Base-by-base conservation (phyloP, 305 asterid species). In the Solanum hybrid region DNA sequence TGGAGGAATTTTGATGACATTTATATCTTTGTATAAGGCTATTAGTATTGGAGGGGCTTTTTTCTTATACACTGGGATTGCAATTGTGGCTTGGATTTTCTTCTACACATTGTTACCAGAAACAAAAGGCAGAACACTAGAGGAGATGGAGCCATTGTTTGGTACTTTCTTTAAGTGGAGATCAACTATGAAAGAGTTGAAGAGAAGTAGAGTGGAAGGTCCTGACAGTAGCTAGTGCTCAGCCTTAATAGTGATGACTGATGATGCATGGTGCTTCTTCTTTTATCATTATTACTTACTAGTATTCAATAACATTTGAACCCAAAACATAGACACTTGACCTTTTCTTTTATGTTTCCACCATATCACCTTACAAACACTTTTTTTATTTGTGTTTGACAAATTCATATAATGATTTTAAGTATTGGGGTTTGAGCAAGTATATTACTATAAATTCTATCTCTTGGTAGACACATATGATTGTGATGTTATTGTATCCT, bases 31-130 rank as follows among this genome's bases (percentile, higher is more conserved):
- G 51, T 91, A 91, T 29, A 37, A 95, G 34, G 89, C 91, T 4
- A 91, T 95, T 9, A 91, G 93, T 0, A 92, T 94, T 22, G 95
- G 96, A 1, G 97, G 97, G 73, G 92, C 96, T 0, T 95, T 93
- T 92, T 93, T 89, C 71, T 72, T 95, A 79, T 94, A 90, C 51
- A 8, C 92, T 0, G 94, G 95, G 3, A 77, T 93, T 8, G 90
- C 92, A 4, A 9, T 66, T 0, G 4, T 92, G 1, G 95, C 89
- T 34, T 95, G 94, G 94, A 2, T 94, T 3, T 94, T 94, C 93
- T 95, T 93, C 91, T 95, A 56, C 80, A 91, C 95, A 2, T 84
- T 94, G 94, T 60, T 94, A 56, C 96, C 96, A 1, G 96, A 94
- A 80, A 94, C 98, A 6, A 90, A 85, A 75, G 98, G 96, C 5